Evolutionary conservation across 371 early-diverging fungal genomes (phyloP).

Genomic region (Mucor velutinosus): DNA sequence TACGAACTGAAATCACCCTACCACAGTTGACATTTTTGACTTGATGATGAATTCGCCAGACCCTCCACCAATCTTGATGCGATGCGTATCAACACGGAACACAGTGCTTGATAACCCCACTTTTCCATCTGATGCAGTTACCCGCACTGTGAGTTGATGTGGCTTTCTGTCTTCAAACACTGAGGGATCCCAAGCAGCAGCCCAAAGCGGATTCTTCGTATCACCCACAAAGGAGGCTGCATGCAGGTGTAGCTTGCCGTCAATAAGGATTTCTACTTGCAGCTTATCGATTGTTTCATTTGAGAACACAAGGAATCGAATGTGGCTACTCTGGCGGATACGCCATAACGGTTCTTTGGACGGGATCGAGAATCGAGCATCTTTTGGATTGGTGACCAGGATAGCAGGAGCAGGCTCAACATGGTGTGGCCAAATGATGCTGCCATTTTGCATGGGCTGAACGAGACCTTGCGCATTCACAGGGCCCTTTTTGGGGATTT

Average conservation of each 20-base stretch:
- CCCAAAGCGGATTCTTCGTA: constrained; percentile 71
- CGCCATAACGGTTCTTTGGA: constrained; percentile 71
- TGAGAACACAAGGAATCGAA: constrained; percentile 76
- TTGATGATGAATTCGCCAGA: constrained; percentile 78
- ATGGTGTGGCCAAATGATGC: constrained; percentile 29
- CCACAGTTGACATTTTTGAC: constrained; percentile 54
- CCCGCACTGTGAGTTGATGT: constrained; percentile 65
- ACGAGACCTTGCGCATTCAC: constrained; percentile 13
- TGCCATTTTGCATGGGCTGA: constrained; percentile 14
- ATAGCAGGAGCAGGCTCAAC: constrained; percentile 69
- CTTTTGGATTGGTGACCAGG: constrained; percentile 89
- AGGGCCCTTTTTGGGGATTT: constrained; percentile 46
- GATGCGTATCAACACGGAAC: constrained; percentile 68
- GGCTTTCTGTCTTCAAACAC: constrained; percentile 60
- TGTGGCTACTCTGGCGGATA: constrained; percentile 65
- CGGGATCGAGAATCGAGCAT: constrained; percentile 73
- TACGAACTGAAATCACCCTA: too few relatives aligned
- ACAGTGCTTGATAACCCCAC: constrained; percentile 35
- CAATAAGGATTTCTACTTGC: constrained; percentile 51
- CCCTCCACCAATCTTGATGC: constrained; percentile 63
- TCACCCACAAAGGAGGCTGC: constrained; percentile 41
- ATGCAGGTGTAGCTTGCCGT: constrained; percentile 40
- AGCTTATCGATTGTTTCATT: constrained; percentile 32
- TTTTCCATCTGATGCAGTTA: constrained; percentile 55
- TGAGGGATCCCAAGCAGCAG: constrained; percentile 69